A percentile compares a stretch with the other conserved stretches of the same genome.
phyloP scores from a whole-genome alignment of 345 rosid genomes.

The Eucalyptus rudis region DNA sequence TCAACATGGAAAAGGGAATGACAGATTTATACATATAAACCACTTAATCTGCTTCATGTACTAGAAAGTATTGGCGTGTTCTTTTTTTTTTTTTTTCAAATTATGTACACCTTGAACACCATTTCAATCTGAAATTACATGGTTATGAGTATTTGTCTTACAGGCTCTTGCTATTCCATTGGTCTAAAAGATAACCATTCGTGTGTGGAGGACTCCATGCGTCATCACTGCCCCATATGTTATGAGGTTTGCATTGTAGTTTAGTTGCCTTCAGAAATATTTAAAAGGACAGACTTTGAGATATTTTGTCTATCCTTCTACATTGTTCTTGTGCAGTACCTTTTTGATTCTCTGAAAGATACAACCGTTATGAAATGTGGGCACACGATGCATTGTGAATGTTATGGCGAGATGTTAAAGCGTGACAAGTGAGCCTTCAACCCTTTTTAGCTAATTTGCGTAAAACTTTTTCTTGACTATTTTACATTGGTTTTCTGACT shows the following conservation, averaged over 20 bases:
- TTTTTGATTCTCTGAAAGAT: slow-evolving; percentile 88
- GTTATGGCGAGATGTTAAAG: slow-evolving; percentile 73
- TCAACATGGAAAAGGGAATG: not conserved
- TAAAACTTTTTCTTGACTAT: not conserved
- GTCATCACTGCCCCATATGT: slow-evolving; percentile 95
- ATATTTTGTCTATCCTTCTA: not conserved
- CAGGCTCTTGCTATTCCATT: slow-evolving; percentile 78
- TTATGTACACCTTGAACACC: not conserved
- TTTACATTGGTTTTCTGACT: not conserved
- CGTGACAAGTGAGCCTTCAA: slow-evolving; percentile 56
- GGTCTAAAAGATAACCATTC: slow-evolving; percentile 60
- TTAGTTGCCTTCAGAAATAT: not conserved
- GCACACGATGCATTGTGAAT: slow-evolving; percentile 91
- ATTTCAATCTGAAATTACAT: not conserved
- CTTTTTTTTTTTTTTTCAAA: not conserved
- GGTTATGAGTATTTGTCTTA: not conserved
- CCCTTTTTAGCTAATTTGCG: not conserved
- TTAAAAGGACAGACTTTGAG: not conserved
- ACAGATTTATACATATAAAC: not conserved
- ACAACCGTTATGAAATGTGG: slow-evolving; percentile 94
- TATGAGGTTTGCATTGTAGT: slow-evolving; percentile 49
- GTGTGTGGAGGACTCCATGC: slow-evolving; percentile 95
- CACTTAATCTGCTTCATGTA: not conserved
- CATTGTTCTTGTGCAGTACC: slow-evolving; percentile 38
- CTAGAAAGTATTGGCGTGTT: not conserved